Evolutionary conservation across 371 early-diverging fungal genomes (phyloP).

Genomic region (Mortierella sp.): DNA sequence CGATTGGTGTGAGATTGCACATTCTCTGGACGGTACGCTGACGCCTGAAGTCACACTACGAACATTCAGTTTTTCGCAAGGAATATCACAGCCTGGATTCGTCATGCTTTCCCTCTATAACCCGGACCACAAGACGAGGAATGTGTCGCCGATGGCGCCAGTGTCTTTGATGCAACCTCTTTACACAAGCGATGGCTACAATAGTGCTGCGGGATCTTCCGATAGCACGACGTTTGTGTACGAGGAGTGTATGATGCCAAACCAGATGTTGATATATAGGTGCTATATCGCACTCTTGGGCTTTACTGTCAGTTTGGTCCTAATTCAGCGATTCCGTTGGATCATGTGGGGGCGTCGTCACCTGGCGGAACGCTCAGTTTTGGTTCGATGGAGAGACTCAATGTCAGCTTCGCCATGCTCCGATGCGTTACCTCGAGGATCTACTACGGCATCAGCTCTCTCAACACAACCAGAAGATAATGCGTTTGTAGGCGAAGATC

Average conservation of each 20-base stretch:
- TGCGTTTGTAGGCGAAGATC: neutral
- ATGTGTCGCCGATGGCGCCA: slow-evolving; percentile 9
- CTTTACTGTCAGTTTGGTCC: slow-evolving; percentile 19
- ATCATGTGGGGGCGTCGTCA: slow-evolving; percentile 5
- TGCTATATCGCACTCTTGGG: slow-evolving; percentile 26
- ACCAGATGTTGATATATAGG: slow-evolving; percentile 29
- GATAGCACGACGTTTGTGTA: slow-evolving; percentile 26
- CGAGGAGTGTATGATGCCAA: slow-evolving; percentile 37
- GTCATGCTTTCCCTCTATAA: slow-evolving; percentile 57
- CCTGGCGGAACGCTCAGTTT: neutral
- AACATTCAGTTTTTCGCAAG: slow-evolving; percentile 73
- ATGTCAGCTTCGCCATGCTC: neutral
- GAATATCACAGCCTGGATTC: slow-evolving; percentile 61
- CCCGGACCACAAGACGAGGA: slow-evolving; percentile 19
- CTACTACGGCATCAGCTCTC: slow-evolving; percentile 14
- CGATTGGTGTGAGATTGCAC: slow-evolving; percentile 82
- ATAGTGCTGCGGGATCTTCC: slow-evolving; percentile 8
- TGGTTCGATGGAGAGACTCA: slow-evolving; percentile 15
- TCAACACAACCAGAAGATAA: neutral
- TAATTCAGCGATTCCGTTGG: slow-evolving; percentile 34
- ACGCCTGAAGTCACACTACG: slow-evolving; percentile 63
- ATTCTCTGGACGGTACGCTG: slow-evolving; percentile 33
- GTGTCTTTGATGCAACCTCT: neutral
- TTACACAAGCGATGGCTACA: neutral
- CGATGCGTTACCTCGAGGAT: slow-evolving; percentile 2